Evolutionary conservation across 345 rosid genomes (phyloP).

Genomic region (Murraya paniculata): DNA sequence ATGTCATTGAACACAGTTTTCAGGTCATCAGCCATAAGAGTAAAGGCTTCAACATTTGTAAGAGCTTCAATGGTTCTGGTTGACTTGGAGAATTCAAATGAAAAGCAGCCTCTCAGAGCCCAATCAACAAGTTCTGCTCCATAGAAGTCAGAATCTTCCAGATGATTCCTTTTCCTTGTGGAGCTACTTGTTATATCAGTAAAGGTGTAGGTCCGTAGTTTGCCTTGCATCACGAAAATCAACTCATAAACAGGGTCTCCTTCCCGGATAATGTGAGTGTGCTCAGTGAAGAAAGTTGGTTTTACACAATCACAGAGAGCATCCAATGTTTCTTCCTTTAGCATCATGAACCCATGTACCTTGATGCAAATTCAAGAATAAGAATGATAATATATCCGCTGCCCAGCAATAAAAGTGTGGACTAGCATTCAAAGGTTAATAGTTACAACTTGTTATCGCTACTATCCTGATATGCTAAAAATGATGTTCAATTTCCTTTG

Average conservation of each 20-base stretch:
- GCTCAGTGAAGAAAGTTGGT: background rate
- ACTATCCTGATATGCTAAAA: too few relatives aligned
- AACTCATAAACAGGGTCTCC: background rate
- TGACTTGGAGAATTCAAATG: background rate
- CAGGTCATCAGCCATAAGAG: background rate
- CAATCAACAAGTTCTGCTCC: background rate
- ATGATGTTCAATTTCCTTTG: too few relatives aligned
- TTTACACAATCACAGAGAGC: background rate
- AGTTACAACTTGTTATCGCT: too few relatives aligned
- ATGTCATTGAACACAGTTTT: background rate
- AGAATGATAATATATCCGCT: background rate
- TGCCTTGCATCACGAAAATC: background rate
- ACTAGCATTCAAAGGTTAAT: background rate
- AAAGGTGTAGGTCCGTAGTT: background rate
- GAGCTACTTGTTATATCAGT: background rate
- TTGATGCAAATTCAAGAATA: background rate
- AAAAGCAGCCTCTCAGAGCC: background rate
- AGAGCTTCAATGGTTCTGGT: background rate
- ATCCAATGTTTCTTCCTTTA: background rate
- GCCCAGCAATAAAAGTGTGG: too few relatives aligned
- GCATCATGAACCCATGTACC: background rate
- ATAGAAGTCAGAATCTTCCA: background rate
- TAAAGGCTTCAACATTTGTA: constrained; percentile 6
- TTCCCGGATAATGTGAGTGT: background rate
- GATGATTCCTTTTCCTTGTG: background rate